Base-by-base conservation (phyloP, 768 basidiomycete genomes). In the Pholiota microspora region DNA sequence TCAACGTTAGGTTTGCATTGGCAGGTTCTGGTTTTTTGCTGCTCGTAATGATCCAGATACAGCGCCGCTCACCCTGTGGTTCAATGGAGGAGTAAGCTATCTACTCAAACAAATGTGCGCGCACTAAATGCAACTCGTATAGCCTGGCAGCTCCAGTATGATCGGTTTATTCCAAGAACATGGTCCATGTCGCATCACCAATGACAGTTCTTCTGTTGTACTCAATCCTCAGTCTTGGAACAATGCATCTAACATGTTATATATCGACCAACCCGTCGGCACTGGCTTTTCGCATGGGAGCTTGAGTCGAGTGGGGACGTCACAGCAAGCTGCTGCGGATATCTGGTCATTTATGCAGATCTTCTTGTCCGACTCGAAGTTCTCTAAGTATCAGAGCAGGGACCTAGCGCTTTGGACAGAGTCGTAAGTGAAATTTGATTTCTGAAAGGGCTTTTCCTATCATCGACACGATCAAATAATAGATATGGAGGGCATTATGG, bases 401-500 rank as follows among this genome's bases (percentile, higher is more conserved):
- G 73, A 77, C 1, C 73, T 86, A 47, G 84, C 79, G 1, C 67
- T 86, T 46, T 87, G 85, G 85, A 82, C 83, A 0, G 84, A 85
- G 65, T 85, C 82, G 72, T 81, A 56, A 56, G 72, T 62, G 15
- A 27, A 3, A 16, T n/a, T n/a, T n/a, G n/a, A n/a, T n/a, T n/a
- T n/a, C n/a, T n/a, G n/a, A n/a, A n/a, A n/a, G n/a, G n/a, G n/a
- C n/a, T n/a, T n/a, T n/a, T n/a, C n/a, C n/a, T n/a, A n/a, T n/a
- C n/a, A n/a, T n/a, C n/a, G n/a, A n/a, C n/a, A n/a, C n/a, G n/a
- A n/a, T n/a, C n/a, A n/a, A n/a, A n/a, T n/a, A n/a, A 5, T 55
- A 85, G 84, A 32, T 88, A 86, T 59, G 86, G 86, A 31, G 85
- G 86, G 1, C 86, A 88, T 59, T 88, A 85, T 62, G 86, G 82